Conservation (phyloP, 306 rosid species). For the barrel medic (Medicago truncatula) region DNA sequence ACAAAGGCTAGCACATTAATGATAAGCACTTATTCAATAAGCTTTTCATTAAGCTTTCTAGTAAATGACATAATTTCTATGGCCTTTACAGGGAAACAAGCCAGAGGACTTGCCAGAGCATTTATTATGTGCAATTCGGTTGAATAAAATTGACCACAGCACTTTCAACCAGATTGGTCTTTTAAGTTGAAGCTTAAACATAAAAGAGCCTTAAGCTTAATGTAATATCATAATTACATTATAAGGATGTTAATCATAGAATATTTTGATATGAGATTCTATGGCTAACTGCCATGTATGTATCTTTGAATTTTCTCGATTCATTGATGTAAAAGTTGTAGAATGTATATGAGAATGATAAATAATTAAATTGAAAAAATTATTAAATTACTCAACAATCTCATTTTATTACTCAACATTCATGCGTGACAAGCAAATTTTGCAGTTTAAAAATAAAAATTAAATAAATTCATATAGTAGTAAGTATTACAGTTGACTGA, state of each 20-base stretch:
- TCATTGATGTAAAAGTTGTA: slow-evolving; percentile 18
- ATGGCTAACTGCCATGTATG: slow-evolving; percentile 29
- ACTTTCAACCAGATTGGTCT: slow-evolving; percentile 58
- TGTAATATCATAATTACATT: slow-evolving; percentile 15
- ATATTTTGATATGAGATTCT: slow-evolving; percentile 27
- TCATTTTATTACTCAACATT: neutral
- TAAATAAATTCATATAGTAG: too few species aligned
- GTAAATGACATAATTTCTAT: neutral
- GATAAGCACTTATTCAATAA: neutral
- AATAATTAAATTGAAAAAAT: neutral
- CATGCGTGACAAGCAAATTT: neutral
- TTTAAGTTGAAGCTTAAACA: slow-evolving; percentile 44
- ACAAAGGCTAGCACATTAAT: neutral
- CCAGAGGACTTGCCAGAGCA: slow-evolving; percentile 89
- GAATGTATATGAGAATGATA: slow-evolving; percentile 39
- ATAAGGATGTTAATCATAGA: slow-evolving; percentile 28
- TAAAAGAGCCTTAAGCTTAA: slow-evolving; percentile 18
- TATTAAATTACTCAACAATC: neutral
- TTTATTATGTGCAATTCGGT: slow-evolving; percentile 73
- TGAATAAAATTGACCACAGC: slow-evolving; percentile 68
- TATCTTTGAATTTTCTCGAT: slow-evolving; percentile 37
- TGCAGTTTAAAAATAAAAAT: neutral
- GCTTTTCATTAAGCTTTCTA: neutral
- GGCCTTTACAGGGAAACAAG: slow-evolving; percentile 70
- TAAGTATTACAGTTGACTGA: neutral